phyloP scores from a whole-genome alignment of 2,329 filamentous ascomycete genomes.

The Alternaria tenuissima region DNA sequence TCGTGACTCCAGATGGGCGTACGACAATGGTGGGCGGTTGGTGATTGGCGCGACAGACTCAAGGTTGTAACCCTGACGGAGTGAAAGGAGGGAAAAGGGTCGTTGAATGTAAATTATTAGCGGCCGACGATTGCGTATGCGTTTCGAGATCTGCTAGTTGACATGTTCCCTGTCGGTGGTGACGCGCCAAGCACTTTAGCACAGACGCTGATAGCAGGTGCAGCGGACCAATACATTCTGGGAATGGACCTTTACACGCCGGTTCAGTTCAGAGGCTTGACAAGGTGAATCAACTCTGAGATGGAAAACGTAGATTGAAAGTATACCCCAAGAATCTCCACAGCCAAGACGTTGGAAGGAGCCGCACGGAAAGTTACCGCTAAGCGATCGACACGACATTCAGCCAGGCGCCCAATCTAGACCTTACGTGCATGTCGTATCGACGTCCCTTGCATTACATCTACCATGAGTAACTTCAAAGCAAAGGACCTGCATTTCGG shows the following conservation, averaged over 20 bases:
- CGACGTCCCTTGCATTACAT: conserved; percentile 10
- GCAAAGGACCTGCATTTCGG: conserved; percentile 75
- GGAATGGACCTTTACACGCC: conserved; percentile 5
- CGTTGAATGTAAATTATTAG: conserved; percentile 18
- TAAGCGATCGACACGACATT: conserved; percentile 21
- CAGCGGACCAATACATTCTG: conserved; percentile 15
- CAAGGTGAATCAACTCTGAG: neutral
- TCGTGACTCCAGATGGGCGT: conserved; percentile 20
- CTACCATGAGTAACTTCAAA: conserved; percentile 63
- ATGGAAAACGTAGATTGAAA: neutral
- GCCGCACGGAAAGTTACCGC: conserved; percentile 20
- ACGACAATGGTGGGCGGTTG: conserved; percentile 11
- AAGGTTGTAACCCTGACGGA: neutral
- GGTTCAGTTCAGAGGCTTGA: neutral
- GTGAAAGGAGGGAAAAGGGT: conserved; percentile 17
- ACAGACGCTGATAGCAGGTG: conserved; percentile 20
- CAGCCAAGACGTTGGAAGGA: conserved; percentile 10
- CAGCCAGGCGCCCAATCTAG: conserved; percentile 14
- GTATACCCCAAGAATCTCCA: neutral
- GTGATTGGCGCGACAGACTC: conserved; percentile 9
- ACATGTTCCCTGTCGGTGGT: conserved; percentile 22
- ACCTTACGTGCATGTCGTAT: conserved; percentile 5
- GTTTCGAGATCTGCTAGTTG: conserved; percentile 26
- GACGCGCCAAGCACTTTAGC: conserved; percentile 20
- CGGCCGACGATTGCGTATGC: conserved; percentile 33